These are phyloP conservation scores for Lobosporangium transversale DNA, from an alignment of 192 early-diverging fungal species.

Conservation along the genomic window DNA sequence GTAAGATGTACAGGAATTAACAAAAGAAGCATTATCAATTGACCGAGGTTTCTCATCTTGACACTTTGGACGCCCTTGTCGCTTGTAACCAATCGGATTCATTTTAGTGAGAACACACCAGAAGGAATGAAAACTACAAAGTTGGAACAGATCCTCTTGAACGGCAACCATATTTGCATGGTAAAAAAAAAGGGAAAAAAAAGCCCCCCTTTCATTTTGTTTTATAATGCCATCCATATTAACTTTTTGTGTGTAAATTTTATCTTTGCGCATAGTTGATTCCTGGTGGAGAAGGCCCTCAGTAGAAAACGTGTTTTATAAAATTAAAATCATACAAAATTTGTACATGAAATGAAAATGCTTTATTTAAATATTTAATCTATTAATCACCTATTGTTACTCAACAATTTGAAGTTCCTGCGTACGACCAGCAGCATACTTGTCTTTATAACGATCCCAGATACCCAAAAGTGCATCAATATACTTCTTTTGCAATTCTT, in stretches of 20 bases:
- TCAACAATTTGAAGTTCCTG: slow-evolving; percentile 74
- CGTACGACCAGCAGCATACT: slow-evolving; percentile 71
- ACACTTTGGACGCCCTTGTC: no score
- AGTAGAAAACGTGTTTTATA: slow-evolving; percentile 1
- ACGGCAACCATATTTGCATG: slow-evolving; percentile 98
- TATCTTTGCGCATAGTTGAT: no score
- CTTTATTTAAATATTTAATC: no score
- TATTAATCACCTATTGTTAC: no score
- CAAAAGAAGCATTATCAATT: no score
- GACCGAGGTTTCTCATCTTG: no score
- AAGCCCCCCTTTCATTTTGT: no score
- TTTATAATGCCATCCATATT: no score
- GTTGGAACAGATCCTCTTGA: slow-evolving; percentile 91
- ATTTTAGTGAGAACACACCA: slow-evolving; percentile 75
- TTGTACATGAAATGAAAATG: no score
- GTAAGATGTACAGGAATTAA: no score
- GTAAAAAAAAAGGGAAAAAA: no score
- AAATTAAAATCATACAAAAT: not conserved
- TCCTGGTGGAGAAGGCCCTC: slow-evolving; percentile 65
- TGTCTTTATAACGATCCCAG: slow-evolving; percentile 77
- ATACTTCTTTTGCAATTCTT: slow-evolving; percentile 72
- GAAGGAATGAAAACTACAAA: slow-evolving; percentile 80
- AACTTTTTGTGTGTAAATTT: no score
- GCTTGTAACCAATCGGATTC: not conserved
- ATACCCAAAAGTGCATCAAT: slow-evolving; percentile 70